Percentiles rank a stretch among this genome's conserved stretches.
phyloP scores from a whole-genome alignment of 805 yeast species.

The Candida orba region DNA sequence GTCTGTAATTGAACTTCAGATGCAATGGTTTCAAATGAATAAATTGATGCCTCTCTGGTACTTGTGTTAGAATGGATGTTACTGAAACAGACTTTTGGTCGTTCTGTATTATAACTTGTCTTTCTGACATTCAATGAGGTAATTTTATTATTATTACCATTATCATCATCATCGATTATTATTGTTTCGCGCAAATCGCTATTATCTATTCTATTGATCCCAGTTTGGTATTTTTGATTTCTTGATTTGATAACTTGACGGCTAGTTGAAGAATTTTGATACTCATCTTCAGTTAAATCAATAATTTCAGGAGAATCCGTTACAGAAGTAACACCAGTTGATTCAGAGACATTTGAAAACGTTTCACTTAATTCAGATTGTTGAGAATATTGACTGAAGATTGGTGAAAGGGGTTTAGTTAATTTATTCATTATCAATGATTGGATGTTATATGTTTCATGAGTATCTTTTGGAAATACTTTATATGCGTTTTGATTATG shows the following conservation, averaged over 20 bases:
- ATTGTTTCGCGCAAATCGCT: conserved; percentile 19
- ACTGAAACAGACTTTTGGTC: conserved; percentile 11
- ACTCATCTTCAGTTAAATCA: conserved; percentile 11
- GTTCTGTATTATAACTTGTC: not conserved
- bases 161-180: conserved; percentile 15
- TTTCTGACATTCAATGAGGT: not conserved
- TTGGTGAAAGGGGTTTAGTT: conserved; percentile 7
- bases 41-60: conserved; percentile 9
- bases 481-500: conserved; percentile 12
- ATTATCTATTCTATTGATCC: conserved; percentile 12
- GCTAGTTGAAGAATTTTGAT: not conserved
- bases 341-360: conserved; percentile 11
- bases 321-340: conserved; percentile 9
- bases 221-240: not conserved
- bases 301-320: not conserved
- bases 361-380: conserved; percentile 21
- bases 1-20: conserved; percentile 18
- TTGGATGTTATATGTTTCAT: conserved; percentile 18
- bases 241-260: not conserved
- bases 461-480: conserved; percentile 10
- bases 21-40: conserved; percentile 21
- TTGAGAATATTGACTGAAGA: conserved; percentile 19
- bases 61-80: conserved; percentile 1
- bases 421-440: conserved; percentile 2
- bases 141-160: not conserved